Evolutionary conservation across 257 asterid species (phyloP).

Genomic region (Solanum neorickii): DNA sequence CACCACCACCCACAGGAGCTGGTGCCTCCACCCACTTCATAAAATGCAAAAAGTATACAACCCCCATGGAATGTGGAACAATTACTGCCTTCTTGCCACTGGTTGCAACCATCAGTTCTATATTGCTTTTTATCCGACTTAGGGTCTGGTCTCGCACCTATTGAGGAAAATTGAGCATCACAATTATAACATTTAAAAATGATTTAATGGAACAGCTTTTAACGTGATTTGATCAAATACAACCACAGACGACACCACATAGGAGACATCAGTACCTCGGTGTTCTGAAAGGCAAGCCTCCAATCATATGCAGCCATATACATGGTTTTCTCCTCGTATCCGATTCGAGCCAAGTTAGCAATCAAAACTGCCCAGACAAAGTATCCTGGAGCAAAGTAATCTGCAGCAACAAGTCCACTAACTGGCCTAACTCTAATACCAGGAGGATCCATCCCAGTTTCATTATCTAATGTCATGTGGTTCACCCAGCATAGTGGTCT

Average conservation of each 20-base stretch:
- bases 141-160: conserved; percentile 78
- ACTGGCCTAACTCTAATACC: conserved; percentile 89
- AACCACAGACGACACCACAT: neutral
- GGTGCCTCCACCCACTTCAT: conserved; percentile 98
- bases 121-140: conserved; percentile 69
- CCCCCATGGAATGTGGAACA: conserved; percentile 95
- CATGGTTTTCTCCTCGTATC: conserved; percentile 93
- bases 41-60: conserved; percentile 68
- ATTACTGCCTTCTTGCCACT: conserved; percentile 73
- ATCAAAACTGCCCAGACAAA: conserved; percentile 98
- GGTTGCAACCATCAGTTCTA: conserved; percentile 75
- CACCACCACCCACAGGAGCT: conserved; percentile 91
- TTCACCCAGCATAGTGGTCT: conserved; percentile 97
- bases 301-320: conserved; percentile 98
- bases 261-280: conserved; percentile 46
- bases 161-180: neutral
- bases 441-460: conserved; percentile 82
- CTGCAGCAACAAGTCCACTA: conserved; percentile 95
- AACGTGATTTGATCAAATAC: neutral
- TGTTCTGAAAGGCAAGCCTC: conserved; percentile 94
- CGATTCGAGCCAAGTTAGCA: conserved; percentile 78
- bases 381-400: conserved; percentile 91
- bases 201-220: neutral
- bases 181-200: neutral
- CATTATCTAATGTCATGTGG: conserved; percentile 89